Conservation (phyloP, 1,139 yeast species). For the Scheffersomyces insectosa region DNA sequence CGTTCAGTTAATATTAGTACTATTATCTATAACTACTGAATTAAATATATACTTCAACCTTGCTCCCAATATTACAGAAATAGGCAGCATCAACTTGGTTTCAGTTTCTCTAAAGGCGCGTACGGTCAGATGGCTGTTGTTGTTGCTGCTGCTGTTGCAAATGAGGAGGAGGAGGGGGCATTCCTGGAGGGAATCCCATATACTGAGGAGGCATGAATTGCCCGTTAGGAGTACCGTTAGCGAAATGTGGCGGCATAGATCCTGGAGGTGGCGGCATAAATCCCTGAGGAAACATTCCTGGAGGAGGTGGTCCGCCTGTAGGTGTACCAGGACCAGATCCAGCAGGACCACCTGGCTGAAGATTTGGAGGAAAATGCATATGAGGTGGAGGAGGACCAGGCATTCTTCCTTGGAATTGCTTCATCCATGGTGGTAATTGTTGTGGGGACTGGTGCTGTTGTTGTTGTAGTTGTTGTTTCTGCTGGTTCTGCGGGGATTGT, state of each 20-base stretch:
- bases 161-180: conserved; percentile 16
- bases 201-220: conserved; percentile 22
- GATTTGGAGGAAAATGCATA: conserved; percentile 7
- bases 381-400: conserved; percentile 11
- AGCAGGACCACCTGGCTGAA: conserved; percentile 3
- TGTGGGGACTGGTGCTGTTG: conserved; percentile 7
- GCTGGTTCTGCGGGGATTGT: conserved; percentile 8
- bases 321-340: conserved; percentile 2
- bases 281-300: conserved; percentile 36
- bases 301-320: conserved; percentile 21
- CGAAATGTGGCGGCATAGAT: conserved; percentile 23
- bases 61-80: too few species aligned
- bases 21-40: too few species aligned
- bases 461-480: conserved; percentile 8
- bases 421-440: conserved; percentile 29
- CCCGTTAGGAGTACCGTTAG: conserved; percentile 17
- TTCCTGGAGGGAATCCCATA: conserved; percentile 28
- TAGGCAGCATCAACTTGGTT: too few species aligned
- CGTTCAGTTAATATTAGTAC: too few species aligned
- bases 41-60: too few species aligned
- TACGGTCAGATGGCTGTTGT: conserved; percentile 3
- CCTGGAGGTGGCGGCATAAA: conserved; percentile 28
- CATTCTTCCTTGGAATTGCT: conserved; percentile 16
- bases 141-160: conserved; percentile 10
- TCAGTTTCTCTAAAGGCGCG: too few species aligned